Percentiles rank a stretch among this genome's conserved stretches.
Evolutionary conservation across 108 stramenopile species (phyloP).

Genomic region (Cyclotella baltica): DNA sequence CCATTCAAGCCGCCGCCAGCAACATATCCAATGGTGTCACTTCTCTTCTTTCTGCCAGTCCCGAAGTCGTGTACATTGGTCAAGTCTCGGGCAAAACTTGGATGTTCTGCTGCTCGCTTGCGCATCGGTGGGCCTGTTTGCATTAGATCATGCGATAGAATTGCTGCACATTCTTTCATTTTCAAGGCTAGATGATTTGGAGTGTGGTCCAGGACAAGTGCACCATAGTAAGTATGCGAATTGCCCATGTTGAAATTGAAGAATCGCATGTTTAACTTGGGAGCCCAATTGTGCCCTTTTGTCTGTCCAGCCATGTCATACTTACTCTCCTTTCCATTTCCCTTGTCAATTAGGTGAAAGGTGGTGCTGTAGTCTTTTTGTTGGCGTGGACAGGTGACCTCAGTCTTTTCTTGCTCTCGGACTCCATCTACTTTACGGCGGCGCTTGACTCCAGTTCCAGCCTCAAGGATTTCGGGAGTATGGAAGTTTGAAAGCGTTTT

Average conservation of each 20-base stretch:
- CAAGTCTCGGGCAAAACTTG: neutral
- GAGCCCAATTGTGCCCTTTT: conserved; percentile 7
- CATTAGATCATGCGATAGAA: neutral
- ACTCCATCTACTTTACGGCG: neutral
- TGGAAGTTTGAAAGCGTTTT: conserved; percentile 17
- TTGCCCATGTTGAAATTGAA: conserved; percentile 1
- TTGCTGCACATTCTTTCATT: neutral
- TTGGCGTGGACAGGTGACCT: conserved; percentile 20
- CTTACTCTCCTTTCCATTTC: conserved; percentile 19
- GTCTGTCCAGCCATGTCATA: conserved; percentile 13
- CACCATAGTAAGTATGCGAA: neutral
- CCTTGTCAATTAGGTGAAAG: conserved; percentile 23
- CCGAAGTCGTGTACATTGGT: neutral
- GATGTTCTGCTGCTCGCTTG: neutral
- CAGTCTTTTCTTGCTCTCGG: neutral
- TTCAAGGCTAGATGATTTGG: neutral
- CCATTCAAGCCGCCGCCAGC: neutral
- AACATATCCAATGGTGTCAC: neutral
- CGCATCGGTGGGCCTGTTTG: neutral
- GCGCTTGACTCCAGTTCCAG: neutral
- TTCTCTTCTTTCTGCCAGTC: neutral
- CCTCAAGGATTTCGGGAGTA: neutral
- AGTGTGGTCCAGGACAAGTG: neutral
- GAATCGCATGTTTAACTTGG: conserved; percentile 6
- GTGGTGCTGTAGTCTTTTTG: conserved; percentile 20